Base-by-base conservation (phyloP, 169 alveolate species). In the Theileria annulata region DNA sequence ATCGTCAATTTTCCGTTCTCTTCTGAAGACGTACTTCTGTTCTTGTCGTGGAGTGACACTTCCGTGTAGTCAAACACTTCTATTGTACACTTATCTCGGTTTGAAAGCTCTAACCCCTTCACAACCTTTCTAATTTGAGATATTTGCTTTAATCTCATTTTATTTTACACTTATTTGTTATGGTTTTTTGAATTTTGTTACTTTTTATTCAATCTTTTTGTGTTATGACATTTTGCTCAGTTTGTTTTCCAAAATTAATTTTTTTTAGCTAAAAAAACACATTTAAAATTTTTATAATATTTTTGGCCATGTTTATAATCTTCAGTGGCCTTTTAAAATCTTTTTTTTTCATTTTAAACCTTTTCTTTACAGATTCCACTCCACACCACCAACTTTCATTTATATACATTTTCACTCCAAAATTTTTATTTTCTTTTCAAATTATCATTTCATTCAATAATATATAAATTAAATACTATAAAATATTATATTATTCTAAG, bases 111-210 rank as follows among this genome's bases (percentile, higher is more conserved):
- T 8, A 25, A 5, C 54, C 81, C 81, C 54, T 71, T 37, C 79
- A 75, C 27, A 23, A 72, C 59, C 75, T 25, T 72, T 3, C 79
- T 74, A 6, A 72, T 72, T 6, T 72, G 59, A 25, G 79, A 56
- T 13, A 75, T 69, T 0, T 75, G 78, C 51, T 42, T 42, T 17
- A 42, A 42, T 67, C 58, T 25, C 83, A 75, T 63, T 37, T 69
- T 75, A 25, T 47, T 21, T 37, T 49, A 68, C 31, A 66, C 17
- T 23, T 9, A 66, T 10, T 66, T 25, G 27, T 23, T 60, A 60
- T 60, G 27, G 2, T 23, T 62, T 27, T 62, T 19, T 25, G 21
- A 27, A 27, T 62, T 37, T 5, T 56, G 10, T 28, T 56, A 28
- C 10, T 56, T 3, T 19, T 56, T 19, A 21, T 56, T 56, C 5